Base-by-base conservation (phyloP, 257 asterid species). In the Penstemon newberryi region DNA sequence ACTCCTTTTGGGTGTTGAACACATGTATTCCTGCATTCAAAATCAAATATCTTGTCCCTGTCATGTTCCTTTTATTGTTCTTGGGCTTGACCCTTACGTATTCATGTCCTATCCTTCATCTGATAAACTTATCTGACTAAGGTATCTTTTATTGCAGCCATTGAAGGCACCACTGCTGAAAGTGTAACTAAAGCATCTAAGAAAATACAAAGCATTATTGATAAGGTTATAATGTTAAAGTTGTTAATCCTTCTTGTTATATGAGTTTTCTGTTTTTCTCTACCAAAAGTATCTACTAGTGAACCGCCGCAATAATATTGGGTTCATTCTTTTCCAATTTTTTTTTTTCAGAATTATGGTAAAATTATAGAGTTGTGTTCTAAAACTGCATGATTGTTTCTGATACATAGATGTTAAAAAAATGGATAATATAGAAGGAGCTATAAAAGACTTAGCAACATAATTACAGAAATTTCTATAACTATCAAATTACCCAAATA, bases 81-180 rank as follows among this genome's bases (percentile, higher is more conserved):
- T 69, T 50, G 36, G 66, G 63, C 57, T 39, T 71, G 53, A 19
- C 54, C 46, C 18, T 42, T 66, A 68, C 11, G 56, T 62, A 46
- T 57, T 54, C 58, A 54, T 52, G 60, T 66, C 46, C n/a, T 57
- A 33, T 70, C 54, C 10, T 18, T 56, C 9, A 15, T 54, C 49
- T 41, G 71, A 46, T 54, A 43, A 52, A 36, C 66, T 67, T 63
- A 66, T 19, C 56, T 66, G 70, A 65, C 54, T 46, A 64, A 58
- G 70, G 50, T 70, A 75, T 73, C 66, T 61, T 70, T 69, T 73
- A 41, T 77, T 80, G 82, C 91, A 93, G 97, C 73, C 70, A 81
- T 90, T 60, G 90, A 93, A 84, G 96, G 99, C 60, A 73, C 12
- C 81, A 88, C 91, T 56, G 78, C 85, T 75, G 96, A 87, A 83